These are phyloP conservation scores for Wickerhamomyces sp. DNA, from an alignment of 1,139 yeast genomes.

Conservation along the genomic window DNA sequence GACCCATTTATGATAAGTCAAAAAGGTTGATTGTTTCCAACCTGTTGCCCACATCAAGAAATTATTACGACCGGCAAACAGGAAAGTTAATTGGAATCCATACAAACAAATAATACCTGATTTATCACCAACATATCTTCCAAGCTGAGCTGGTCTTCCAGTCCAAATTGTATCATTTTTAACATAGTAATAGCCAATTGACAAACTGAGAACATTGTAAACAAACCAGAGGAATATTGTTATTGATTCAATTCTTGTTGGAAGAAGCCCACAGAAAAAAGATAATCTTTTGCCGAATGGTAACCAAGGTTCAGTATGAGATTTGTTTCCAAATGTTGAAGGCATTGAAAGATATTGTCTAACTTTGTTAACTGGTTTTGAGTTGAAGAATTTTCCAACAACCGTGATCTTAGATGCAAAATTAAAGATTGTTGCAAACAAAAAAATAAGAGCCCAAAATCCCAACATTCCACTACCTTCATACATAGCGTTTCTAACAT, in stretches of 20 bases:
- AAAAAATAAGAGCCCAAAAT: slow-evolving; percentile 40
- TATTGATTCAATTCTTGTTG: slow-evolving; percentile 42
- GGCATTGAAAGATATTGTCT: slow-evolving; percentile 5
- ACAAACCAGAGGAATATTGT: slow-evolving; percentile 21
- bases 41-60: slow-evolving; percentile 60
- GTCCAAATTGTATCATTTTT: slow-evolving; percentile 37
- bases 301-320: background rate
- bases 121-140: slow-evolving; percentile 59
- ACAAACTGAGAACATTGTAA: slow-evolving; percentile 34
- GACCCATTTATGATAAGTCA: slow-evolving; percentile 63
- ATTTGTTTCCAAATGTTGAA: background rate
- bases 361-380: slow-evolving; percentile 1
- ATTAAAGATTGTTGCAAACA: slow-evolving; percentile 36
- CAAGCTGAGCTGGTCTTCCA: slow-evolving; percentile 38
- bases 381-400: slow-evolving; percentile 1
- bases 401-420: slow-evolving; percentile 16
- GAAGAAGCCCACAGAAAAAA: slow-evolving; percentile 27
- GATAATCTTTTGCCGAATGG: background rate
- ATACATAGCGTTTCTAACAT: slow-evolving; percentile 34
- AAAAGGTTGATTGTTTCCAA: slow-evolving; percentile 58
- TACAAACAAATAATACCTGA: slow-evolving; percentile 44
- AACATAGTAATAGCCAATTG: slow-evolving; percentile 35
- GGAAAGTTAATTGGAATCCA: slow-evolving; percentile 44
- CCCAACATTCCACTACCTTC: slow-evolving; percentile 42
- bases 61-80: slow-evolving; percentile 67